A percentile compares a stretch with the other conserved stretches of the same genome.
phyloP scores from a whole-genome alignment of 176 grass and related monocot species.

The Ensete ventricosum region DNA sequence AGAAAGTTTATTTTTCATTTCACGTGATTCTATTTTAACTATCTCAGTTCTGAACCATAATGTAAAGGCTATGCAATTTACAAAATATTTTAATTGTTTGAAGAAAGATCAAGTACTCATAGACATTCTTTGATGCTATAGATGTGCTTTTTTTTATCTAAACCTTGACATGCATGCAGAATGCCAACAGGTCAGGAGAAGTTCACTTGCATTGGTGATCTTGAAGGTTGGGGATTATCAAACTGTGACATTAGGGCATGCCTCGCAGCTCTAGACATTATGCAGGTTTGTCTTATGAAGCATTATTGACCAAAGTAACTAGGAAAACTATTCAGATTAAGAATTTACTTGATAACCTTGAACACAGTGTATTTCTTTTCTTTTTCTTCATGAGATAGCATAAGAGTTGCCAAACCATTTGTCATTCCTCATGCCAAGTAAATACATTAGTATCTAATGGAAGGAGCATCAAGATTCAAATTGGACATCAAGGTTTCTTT shows the following conservation, averaged over 20 bases:
- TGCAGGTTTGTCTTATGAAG: slow-evolving; percentile 30
- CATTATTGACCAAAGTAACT: neutral
- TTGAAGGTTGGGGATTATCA: slow-evolving; percentile 57
- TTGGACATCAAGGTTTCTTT: too few relatives aligned
- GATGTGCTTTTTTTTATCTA: neutral
- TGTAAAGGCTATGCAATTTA: neutral
- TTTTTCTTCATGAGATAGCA: too few relatives aligned
- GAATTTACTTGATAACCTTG: too few relatives aligned
- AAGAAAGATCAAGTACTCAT: neutral
- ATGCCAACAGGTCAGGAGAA: slow-evolving; percentile 45
- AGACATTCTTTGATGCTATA: neutral
- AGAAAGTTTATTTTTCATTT: neutral
- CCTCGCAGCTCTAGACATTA: slow-evolving; percentile 59
- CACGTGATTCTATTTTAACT: neutral
- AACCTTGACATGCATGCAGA: slow-evolving; percentile 23
- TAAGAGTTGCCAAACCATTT: too few relatives aligned
- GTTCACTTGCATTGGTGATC: slow-evolving; percentile 47
- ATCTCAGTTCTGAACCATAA: neutral
- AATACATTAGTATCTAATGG: too few relatives aligned
- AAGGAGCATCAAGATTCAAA: too few relatives aligned
- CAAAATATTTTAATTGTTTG: neutral
- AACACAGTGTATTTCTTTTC: too few relatives aligned
- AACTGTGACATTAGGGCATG: slow-evolving; percentile 57
- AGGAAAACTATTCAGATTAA: too few relatives aligned
- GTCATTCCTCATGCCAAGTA: too few relatives aligned